A percentile compares a stretch with the other conserved stretches of the same genome.
Evolutionary conservation across 2,329 filamentous ascomycete genomes (phyloP).

Genomic region (Pseudogymnoascus sp.): DNA sequence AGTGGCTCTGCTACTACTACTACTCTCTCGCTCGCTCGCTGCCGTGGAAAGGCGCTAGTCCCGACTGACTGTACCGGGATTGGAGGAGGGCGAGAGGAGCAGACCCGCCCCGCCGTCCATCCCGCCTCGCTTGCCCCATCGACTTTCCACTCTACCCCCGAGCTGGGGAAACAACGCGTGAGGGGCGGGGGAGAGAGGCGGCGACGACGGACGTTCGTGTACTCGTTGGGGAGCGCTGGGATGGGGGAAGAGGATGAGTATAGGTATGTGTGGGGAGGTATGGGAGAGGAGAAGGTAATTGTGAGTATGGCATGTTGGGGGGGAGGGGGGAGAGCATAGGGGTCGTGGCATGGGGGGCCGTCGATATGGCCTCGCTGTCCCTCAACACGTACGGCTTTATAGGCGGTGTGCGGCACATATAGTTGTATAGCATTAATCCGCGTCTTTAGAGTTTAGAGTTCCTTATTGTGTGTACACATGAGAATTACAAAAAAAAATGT

Average conservation of each 20-base stretch:
- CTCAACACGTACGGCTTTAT: neutral
- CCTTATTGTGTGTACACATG: neutral
- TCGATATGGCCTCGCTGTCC: neutral
- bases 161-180: neutral
- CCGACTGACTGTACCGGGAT: neutral
- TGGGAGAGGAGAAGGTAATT: neutral
- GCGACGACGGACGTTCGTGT: neutral
- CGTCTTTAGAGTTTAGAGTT: neutral
- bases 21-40: neutral
- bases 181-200: neutral
- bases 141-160: neutral
- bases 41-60: neutral
- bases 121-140: slow-evolving; percentile 2
- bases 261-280: neutral
- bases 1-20: neutral
- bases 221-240: neutral
- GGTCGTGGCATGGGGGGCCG: neutral
- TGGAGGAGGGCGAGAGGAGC: neutral
- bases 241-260: neutral
- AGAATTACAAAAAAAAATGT: neutral
- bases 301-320: neutral
- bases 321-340: neutral
- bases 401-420: neutral
- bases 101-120: neutral
- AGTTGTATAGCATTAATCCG: neutral